Percentiles rank a stretch among this genome's conserved stretches.
Conservation (phyloP, 805 yeast species). For the Ogataea neopini region DNA sequence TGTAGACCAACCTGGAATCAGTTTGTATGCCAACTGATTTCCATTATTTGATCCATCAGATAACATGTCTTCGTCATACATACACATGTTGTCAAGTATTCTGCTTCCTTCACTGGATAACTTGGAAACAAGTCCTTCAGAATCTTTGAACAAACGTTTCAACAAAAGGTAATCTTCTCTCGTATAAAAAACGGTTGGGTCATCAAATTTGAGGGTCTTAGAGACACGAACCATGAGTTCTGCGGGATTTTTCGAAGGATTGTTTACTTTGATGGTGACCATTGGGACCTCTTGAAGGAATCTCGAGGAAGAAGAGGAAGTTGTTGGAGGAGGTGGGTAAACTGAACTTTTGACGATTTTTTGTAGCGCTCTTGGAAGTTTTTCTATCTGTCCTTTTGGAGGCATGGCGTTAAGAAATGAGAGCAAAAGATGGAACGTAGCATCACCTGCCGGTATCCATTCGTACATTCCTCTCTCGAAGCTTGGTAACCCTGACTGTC, state of each 20-base stretch:
- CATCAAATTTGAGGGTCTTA: conserved; percentile 64
- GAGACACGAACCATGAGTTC: conserved; percentile 63
- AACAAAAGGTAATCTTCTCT: conserved; percentile 77
- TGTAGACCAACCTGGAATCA: conserved; percentile 39
- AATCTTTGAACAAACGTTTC: conserved; percentile 66
- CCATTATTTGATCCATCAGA: conserved; percentile 40
- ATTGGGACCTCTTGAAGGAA: conserved; percentile 38
- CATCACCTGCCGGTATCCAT: conserved; percentile 84
- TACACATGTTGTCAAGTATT: conserved; percentile 42
- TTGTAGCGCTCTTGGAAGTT: conserved; percentile 67
- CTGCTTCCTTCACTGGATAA: conserved; percentile 75
- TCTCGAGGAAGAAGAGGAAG: conserved; percentile 27
- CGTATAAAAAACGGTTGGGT: conserved; percentile 67
- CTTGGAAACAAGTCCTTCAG: conserved; percentile 56
- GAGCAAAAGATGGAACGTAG: conserved; percentile 76
- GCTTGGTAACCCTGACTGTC: conserved; percentile 40
- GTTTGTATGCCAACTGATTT: conserved; percentile 28
- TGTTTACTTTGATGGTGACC: conserved; percentile 40
- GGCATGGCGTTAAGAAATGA: conserved; percentile 80
- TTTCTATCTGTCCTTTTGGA: conserved; percentile 54
- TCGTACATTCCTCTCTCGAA: conserved; percentile 71
- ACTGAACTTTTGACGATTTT: conserved; percentile 60
- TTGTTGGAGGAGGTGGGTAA: conserved; percentile 68
- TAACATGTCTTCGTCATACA: conserved; percentile 36
- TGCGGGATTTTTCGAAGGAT: conserved; percentile 47